Conservation (phyloP, 106 monocot species). For the Acorus gramineus region DNA sequence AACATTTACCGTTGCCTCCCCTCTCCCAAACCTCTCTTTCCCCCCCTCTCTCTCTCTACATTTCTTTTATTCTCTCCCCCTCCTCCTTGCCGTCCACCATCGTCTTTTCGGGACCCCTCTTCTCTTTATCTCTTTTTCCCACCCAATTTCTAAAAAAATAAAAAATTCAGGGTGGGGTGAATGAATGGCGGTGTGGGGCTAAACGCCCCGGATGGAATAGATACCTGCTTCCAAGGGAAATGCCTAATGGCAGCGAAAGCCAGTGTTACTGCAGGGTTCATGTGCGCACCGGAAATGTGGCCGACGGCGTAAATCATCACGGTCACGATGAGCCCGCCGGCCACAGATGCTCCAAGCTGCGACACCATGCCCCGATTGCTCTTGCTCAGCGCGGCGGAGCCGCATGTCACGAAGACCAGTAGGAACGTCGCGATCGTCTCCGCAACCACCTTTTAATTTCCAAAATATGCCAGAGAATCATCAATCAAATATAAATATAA, state of each 20-base stretch:
- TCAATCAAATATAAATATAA: background rate
- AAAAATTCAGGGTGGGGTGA: no score
- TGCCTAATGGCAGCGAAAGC: constrained; percentile 42
- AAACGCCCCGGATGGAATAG: background rate
- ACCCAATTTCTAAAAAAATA: no score
- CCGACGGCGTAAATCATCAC: constrained; percentile 61
- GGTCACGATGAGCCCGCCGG: constrained; percentile 49
- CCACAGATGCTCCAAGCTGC: constrained; percentile 46
- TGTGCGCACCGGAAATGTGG: constrained; percentile 65
- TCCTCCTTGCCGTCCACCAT: no score
- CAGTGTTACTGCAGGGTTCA: constrained; percentile 62
- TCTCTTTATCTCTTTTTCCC: no score
- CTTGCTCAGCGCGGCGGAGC: constrained; percentile 34
- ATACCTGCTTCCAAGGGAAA: constrained; percentile 68
- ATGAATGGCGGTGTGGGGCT: no score
- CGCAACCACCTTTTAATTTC: constrained; percentile 26
- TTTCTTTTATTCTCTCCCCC: no score
- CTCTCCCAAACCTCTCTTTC: no score
- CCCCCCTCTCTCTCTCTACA: no score
- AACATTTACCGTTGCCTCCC: no score
- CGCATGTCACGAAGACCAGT: constrained; percentile 52
- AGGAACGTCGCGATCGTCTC: constrained; percentile 48
- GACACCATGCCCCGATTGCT: constrained; percentile 11
- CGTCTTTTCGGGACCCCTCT: no score
- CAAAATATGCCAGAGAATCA: background rate